These are phyloP conservation scores for Mycena haematopus DNA, from an alignment of 768 basidiomycete species.

Conservation along the genomic window DNA sequence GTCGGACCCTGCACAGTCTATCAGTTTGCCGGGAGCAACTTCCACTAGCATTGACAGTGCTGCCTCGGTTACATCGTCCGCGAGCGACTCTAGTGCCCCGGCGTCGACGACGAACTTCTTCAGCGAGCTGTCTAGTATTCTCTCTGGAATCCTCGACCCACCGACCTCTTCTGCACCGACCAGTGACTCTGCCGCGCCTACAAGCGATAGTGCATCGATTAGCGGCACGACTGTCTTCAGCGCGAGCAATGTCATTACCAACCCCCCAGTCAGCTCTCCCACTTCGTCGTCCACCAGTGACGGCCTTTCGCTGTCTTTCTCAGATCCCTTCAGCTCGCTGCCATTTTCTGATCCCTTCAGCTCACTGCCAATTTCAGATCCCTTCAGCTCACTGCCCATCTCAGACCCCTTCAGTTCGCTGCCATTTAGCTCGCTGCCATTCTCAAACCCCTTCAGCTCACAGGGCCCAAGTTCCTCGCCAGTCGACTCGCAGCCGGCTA, in stretches of 20 bases:
- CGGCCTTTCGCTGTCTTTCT: neutral
- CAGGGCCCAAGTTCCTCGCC: neutral
- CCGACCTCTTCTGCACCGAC: neutral
- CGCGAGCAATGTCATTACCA: slow-evolving; percentile 6
- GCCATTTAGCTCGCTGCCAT: neutral
- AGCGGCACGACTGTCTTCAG: slow-evolving; percentile 12
- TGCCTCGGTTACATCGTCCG: neutral
- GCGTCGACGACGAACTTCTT: neutral
- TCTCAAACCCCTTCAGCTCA: neutral
- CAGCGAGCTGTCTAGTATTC: neutral
- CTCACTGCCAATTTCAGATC: neutral
- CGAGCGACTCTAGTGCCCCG: neutral
- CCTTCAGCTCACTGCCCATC: neutral
- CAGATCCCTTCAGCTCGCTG: neutral
- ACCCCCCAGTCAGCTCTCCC: neutral
- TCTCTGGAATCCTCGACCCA: neutral
- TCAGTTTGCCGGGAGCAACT: slow-evolving; percentile 27
- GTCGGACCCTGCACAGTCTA: slow-evolving; percentile 2
- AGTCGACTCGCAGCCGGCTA: neutral
- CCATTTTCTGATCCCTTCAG: neutral
- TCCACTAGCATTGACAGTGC: slow-evolving; percentile 15
- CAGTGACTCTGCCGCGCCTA: neutral
- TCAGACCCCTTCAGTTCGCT: neutral
- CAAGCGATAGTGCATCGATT: neutral
- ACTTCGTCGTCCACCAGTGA: neutral